Evolutionary conservation across 2,329 filamentous ascomycete species (phyloP).

Genomic region (Venturiaceae sp.): DNA sequence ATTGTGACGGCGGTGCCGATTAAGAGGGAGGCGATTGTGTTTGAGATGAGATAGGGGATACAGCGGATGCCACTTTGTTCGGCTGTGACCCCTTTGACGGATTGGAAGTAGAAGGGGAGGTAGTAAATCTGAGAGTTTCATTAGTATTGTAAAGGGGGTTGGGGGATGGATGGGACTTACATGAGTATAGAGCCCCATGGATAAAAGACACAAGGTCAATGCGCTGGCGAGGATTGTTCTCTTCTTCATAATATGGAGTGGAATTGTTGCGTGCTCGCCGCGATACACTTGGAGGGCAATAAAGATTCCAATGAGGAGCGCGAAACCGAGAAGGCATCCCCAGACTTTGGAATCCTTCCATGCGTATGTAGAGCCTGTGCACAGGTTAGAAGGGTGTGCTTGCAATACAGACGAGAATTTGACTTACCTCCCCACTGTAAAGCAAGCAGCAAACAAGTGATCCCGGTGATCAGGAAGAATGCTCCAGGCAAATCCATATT

Average conservation of each 20-base stretch:
- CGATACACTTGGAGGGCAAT: constrained; percentile 9
- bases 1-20: constrained; percentile 10
- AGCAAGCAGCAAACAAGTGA: constrained; percentile 31
- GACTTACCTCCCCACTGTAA: constrained; percentile 33
- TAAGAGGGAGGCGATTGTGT: constrained; percentile 13
- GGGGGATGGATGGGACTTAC: constrained; percentile 9
- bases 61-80: constrained; percentile 15
- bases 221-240: constrained; percentile 23
- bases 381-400: background rate
- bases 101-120: constrained; percentile 21
- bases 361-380: constrained; percentile 20
- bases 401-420: background rate
- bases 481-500: constrained; percentile 33
- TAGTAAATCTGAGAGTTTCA: constrained; percentile 12
- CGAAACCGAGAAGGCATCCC: constrained; percentile 14
- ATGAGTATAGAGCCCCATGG: constrained; percentile 27
- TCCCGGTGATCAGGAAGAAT: constrained; percentile 27
- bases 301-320: constrained; percentile 10
- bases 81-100: constrained; percentile 16
- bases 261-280: constrained; percentile 16
- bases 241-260: constrained; percentile 17
- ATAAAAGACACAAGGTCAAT: constrained; percentile 23
- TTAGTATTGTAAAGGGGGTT: background rate
- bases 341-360: constrained; percentile 17
- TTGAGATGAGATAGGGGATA: constrained; percentile 11